Conservation (phyloP, 2,329 filamentous ascomycete species). For the Penicillium sp. region DNA sequence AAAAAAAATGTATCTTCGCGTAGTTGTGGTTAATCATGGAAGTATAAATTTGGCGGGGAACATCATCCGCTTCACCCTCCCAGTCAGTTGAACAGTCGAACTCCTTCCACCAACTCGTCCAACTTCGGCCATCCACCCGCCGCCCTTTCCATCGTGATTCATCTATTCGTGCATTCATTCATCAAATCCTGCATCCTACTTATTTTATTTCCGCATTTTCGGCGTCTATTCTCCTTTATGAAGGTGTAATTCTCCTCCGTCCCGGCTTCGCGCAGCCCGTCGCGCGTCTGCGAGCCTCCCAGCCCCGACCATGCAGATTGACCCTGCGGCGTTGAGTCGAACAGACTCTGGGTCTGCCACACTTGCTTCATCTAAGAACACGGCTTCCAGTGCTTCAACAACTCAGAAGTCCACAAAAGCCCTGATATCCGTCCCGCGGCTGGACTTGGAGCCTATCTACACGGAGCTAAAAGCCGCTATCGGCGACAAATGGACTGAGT, state of each 20-base stretch:
- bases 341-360: slow-evolving; percentile 44
- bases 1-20: slow-evolving; percentile 31
- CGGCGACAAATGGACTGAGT: slow-evolving; percentile 63
- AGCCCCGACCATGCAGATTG: slow-evolving; percentile 48
- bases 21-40: slow-evolving; percentile 15
- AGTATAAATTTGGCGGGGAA: slow-evolving; percentile 27
- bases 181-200: slow-evolving; percentile 10
- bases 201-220: slow-evolving; percentile 16
- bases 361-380: slow-evolving; percentile 37
- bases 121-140: slow-evolving; percentile 30
- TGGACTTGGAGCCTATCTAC: slow-evolving; percentile 68
- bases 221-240: slow-evolving; percentile 38
- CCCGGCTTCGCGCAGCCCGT: slow-evolving; percentile 48
- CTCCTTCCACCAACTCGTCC: slow-evolving; percentile 30
- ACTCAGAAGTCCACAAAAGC: slow-evolving; percentile 56
- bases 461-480: slow-evolving; percentile 64
- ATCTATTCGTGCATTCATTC: slow-evolving; percentile 22
- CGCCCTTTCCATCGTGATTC: slow-evolving; percentile 32
- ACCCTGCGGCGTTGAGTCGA: slow-evolving; percentile 50
- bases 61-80: slow-evolving; percentile 13
- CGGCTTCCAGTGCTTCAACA: slow-evolving; percentile 34
- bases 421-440: slow-evolving; percentile 60
- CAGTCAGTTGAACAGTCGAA: slow-evolving; percentile 22
- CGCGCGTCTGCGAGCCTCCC: slow-evolving; percentile 38
- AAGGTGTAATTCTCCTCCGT: slow-evolving; percentile 41